Conservation (phyloP, 2,329 filamentous ascomycete genomes). For the Talaromyces sp. region DNA sequence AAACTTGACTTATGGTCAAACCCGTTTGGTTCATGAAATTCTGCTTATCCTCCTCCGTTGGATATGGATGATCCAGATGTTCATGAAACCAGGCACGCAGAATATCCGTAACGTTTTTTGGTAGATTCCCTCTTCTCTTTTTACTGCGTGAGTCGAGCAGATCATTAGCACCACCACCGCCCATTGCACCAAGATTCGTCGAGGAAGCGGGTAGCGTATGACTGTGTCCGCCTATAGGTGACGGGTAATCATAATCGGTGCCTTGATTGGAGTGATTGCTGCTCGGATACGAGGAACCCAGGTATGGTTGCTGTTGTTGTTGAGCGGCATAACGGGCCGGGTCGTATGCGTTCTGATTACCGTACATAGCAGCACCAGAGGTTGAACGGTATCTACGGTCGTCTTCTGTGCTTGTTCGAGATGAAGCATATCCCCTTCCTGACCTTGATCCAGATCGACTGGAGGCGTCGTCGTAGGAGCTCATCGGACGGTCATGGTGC, state of each 20-base stretch:
- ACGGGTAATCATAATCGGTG: constrained; percentile 31
- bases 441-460: constrained; percentile 2
- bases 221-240: constrained; percentile 16
- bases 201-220: constrained; percentile 21
- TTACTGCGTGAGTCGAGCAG: constrained; percentile 40
- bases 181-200: constrained; percentile 36
- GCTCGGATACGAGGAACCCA: constrained; percentile 21
- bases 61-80: constrained; percentile 78
- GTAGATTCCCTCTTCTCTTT: constrained; percentile 72
- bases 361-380: constrained; percentile 12
- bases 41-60: constrained; percentile 82
- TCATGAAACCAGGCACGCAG: constrained; percentile 72
- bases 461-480: constrained; percentile 23
- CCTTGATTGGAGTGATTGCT: constrained; percentile 24
- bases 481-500: constrained; percentile 19
- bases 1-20: constrained; percentile 64
- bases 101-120: constrained; percentile 82
- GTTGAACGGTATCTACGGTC: constrained; percentile 22
- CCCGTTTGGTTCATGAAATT: constrained; percentile 70
- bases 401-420: constrained; percentile 16
- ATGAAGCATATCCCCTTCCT: not conserved
- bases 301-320: constrained; percentile 10
- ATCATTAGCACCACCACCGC: constrained; percentile 37
- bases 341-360: constrained; percentile 4
- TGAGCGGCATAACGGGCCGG: constrained; percentile 15